Evolutionary conservation across 2,329 filamentous ascomycete genomes (phyloP).

Genomic region (Ceratocystis albifundus): DNA sequence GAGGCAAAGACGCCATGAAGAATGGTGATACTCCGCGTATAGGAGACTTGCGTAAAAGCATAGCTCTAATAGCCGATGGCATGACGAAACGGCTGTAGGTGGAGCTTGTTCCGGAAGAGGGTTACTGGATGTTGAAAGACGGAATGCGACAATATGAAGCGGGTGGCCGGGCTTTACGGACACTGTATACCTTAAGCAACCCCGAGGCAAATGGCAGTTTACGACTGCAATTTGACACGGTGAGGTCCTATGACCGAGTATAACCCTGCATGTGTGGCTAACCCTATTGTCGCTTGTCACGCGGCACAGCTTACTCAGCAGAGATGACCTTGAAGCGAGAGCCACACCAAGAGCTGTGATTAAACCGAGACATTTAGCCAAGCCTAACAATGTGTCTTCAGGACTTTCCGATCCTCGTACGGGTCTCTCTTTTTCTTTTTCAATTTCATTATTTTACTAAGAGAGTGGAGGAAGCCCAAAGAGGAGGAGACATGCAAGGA

Average conservation of each 20-base stretch:
- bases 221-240: not conserved
- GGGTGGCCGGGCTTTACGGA: not conserved
- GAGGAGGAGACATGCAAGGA: constrained; percentile 7
- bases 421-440: too few relatives aligned
- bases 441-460: not conserved
- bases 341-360: too few relatives aligned
- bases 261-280: too few relatives aligned
- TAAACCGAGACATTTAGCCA: too few relatives aligned
- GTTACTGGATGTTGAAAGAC: not conserved
- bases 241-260: not conserved
- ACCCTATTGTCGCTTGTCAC: too few relatives aligned
- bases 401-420: too few relatives aligned
- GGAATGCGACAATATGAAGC: not conserved
- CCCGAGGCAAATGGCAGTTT: not conserved
- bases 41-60: not conserved
- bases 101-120: not conserved
- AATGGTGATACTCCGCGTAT: not conserved
- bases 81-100: not conserved
- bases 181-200: not conserved
- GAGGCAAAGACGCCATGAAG: not conserved
- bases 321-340: too few relatives aligned
- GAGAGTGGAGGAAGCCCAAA: not conserved
- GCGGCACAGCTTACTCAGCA: too few relatives aligned
- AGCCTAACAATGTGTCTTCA: too few relatives aligned
- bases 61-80: not conserved